These are phyloP conservation scores for Lepiota brunneoincarnata DNA, from an alignment of 768 basidiomycete genomes.

Conservation along the genomic window DNA sequence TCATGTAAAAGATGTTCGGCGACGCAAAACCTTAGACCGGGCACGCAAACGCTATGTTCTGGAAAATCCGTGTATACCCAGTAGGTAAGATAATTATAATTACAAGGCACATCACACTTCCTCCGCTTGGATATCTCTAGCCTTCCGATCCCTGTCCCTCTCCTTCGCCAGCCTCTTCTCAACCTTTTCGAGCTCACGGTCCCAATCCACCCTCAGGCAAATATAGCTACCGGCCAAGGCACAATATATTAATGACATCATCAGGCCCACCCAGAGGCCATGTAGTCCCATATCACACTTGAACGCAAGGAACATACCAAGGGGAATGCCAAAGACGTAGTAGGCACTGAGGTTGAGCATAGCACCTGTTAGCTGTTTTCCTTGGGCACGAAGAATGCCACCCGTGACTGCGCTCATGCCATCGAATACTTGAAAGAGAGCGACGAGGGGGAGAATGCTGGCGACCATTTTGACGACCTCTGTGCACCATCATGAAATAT, in stretches of 20 bases:
- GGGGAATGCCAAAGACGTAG: conserved; percentile 80
- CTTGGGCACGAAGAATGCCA: conserved; percentile 81
- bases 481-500: conserved; percentile 18
- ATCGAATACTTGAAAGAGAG: conserved; percentile 85
- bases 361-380: conserved; percentile 79
- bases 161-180: conserved; percentile 48
- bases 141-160: conserved; percentile 18
- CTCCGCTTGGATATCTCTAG: background rate
- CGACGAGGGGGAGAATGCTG: conserved; percentile 69
- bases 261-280: conserved; percentile 87
- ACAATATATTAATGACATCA: conserved; percentile 59
- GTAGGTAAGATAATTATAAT: too few species aligned
- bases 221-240: conserved; percentile 51
- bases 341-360: conserved; percentile 79
- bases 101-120: too few species aligned
- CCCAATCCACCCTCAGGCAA: conserved; percentile 65
- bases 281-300: conserved; percentile 49
- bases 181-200: conserved; percentile 63
- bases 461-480: conserved; percentile 64
- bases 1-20: too few species aligned
- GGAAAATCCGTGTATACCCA: too few species aligned
- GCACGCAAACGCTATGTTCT: too few species aligned
- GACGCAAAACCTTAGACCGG: too few species aligned
- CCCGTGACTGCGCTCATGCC: conserved; percentile 63
- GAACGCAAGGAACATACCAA: conserved; percentile 80